phyloP scores from a whole-genome alignment of 2,329 filamentous ascomycete species.

The Trichoderma sp. region DNA sequence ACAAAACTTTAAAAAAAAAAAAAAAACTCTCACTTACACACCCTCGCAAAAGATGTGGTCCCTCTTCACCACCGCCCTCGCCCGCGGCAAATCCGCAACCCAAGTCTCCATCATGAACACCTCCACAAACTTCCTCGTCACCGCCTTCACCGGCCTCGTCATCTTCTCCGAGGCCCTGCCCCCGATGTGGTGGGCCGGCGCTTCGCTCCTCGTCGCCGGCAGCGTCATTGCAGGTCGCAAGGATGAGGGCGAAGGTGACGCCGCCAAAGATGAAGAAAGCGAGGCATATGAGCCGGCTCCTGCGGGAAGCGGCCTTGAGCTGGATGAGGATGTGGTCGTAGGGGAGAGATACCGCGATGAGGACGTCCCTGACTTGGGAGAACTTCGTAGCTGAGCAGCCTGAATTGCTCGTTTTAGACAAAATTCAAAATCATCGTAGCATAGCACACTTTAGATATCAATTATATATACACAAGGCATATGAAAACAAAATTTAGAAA shows the following conservation, averaged over 20 bases:
- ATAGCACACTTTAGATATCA: background rate
- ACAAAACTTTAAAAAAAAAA: too few relatives aligned
- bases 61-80: slow-evolving; percentile 75
- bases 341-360: slow-evolving; percentile 32
- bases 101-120: slow-evolving; percentile 82
- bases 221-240: slow-evolving; percentile 75
- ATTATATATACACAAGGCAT: slow-evolving; percentile 1
- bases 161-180: slow-evolving; percentile 72
- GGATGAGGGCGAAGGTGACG: slow-evolving; percentile 46
- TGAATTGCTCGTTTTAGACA: background rate
- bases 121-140: slow-evolving; percentile 76
- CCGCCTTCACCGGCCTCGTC: slow-evolving; percentile 64
- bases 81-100: slow-evolving; percentile 69
- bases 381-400: slow-evolving; percentile 15
- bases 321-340: slow-evolving; percentile 22
- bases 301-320: slow-evolving; percentile 20
- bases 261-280: slow-evolving; percentile 23
- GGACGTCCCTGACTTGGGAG: slow-evolving; percentile 38
- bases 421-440: background rate
- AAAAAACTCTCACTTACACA: background rate
- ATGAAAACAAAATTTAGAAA: background rate
- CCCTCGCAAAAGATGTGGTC: slow-evolving; percentile 65
- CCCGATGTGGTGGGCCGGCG: slow-evolving; percentile 73
- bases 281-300: slow-evolving; percentile 33
- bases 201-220: slow-evolving; percentile 66